Conservation (phyloP, 768 basidiomycete species). For the Clitopilus passeckerianus region DNA sequence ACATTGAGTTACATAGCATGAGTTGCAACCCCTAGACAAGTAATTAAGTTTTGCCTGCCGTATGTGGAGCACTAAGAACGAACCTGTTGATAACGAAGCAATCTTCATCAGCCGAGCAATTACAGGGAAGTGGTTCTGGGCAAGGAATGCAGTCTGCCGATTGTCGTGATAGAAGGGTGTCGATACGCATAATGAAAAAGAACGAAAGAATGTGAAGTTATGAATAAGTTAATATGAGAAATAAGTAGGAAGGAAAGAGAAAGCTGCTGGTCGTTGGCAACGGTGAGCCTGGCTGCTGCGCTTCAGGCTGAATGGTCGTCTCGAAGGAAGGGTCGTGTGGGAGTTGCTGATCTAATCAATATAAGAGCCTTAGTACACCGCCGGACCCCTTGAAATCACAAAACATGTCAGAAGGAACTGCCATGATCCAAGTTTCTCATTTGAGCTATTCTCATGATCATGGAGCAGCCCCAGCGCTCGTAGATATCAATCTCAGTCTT, state of each 20-base stretch:
- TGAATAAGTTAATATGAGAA: constrained; percentile 14
- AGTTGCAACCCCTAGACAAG: constrained; percentile 47
- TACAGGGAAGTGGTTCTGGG: constrained; percentile 45
- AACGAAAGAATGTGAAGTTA: constrained; percentile 23
- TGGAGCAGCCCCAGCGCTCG: constrained; percentile 45
- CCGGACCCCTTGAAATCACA: neutral
- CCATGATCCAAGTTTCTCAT: constrained; percentile 41
- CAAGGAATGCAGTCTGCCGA: constrained; percentile 41
- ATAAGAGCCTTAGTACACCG: neutral
- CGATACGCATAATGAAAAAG: constrained; percentile 21
- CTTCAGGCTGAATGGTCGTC: neutral
- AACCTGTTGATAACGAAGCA: constrained; percentile 63
- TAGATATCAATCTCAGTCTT: constrained; percentile 60
- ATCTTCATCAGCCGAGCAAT: constrained; percentile 47
- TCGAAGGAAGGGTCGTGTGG: neutral
- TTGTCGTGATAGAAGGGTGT: constrained; percentile 36
- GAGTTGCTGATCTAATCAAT: neutral
- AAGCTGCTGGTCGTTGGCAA: constrained; percentile 4
- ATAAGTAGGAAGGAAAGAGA: constrained; percentile 12
- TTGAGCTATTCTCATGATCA: constrained; percentile 57
- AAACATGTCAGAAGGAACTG: neutral
- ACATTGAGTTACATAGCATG: constrained; percentile 52
- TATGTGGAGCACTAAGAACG: constrained; percentile 12
- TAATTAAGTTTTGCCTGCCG: constrained; percentile 4
- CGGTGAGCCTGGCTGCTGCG: neutral